These are phyloP conservation scores for Mucuna pruriens DNA, from an alignment of 306 rosid genomes.

Conservation along the genomic window DNA sequence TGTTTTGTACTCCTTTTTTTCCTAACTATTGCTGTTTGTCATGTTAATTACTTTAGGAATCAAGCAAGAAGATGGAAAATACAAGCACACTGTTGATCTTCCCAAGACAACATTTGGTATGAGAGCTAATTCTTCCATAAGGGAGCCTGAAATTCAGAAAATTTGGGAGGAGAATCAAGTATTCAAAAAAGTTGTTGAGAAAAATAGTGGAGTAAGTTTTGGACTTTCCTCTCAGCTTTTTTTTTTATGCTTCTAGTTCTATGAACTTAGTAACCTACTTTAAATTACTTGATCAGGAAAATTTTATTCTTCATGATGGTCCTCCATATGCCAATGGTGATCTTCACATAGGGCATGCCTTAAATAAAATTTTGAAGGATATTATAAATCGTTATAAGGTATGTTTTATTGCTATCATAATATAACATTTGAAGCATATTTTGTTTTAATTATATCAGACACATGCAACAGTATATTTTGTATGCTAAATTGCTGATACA, in stretches of 20 bases:
- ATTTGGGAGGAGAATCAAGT: slow-evolving; percentile 92
- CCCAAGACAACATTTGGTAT: slow-evolving; percentile 91
- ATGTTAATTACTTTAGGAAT: slow-evolving; percentile 55
- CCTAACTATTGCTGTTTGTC: neutral
- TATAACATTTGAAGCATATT: slow-evolving; percentile 10
- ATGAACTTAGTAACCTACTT: slow-evolving; percentile 39
- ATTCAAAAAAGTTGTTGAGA: slow-evolving; percentile 68
- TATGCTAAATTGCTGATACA: slow-evolving; percentile 23
- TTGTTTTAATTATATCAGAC: slow-evolving; percentile 3
- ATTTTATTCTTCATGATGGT: slow-evolving; percentile 92
- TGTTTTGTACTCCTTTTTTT: neutral
- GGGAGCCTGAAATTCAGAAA: slow-evolving; percentile 97
- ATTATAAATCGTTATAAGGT: slow-evolving; percentile 97
- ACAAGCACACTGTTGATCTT: slow-evolving; percentile 97
- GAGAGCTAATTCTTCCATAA: slow-evolving; percentile 82
- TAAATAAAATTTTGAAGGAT: slow-evolving; percentile 95
- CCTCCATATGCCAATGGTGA: slow-evolving; percentile 99
- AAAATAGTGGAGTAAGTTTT: slow-evolving; percentile 81
- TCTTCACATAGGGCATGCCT: slow-evolving; percentile 97
- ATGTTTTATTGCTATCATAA: slow-evolving; percentile 27
- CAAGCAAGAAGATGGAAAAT: slow-evolving; percentile 86
- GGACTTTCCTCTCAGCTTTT: slow-evolving; percentile 20
- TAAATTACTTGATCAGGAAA: slow-evolving; percentile 59
- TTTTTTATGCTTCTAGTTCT: neutral
- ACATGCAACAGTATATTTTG: slow-evolving; percentile 12